These are phyloP conservation scores for Albophoma yamanashiensis DNA, from an alignment of 2,329 filamentous ascomycete genomes.

Conservation along the genomic window DNA sequence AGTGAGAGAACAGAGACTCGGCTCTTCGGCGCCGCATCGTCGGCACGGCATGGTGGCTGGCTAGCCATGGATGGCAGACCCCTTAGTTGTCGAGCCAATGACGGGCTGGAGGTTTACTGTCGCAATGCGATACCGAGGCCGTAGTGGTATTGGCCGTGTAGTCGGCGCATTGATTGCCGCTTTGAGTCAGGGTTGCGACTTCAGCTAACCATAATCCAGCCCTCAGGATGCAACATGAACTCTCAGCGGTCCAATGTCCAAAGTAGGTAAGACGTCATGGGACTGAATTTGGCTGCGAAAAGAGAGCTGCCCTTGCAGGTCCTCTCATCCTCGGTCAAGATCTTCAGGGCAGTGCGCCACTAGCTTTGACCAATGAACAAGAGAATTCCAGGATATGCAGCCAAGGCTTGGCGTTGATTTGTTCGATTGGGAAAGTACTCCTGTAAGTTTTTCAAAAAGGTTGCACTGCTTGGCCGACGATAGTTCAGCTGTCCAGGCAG, in stretches of 20 bases:
- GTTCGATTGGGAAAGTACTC: background rate
- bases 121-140: background rate
- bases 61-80: background rate
- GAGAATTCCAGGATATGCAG: background rate
- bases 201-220: background rate
- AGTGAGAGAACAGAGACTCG: background rate
- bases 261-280: background rate
- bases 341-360: background rate
- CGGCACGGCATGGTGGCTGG: background rate
- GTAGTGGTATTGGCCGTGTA: background rate
- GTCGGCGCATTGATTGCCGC: background rate
- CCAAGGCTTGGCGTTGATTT: background rate
- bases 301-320: background rate
- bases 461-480: background rate
- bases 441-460: background rate
- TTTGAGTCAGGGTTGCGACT: background rate
- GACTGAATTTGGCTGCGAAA: background rate
- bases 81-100: background rate
- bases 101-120: background rate
- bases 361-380: background rate
- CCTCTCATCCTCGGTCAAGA: background rate
- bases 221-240: background rate
- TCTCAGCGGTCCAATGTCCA: background rate
- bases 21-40: background rate
- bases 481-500: background rate